Base-by-base conservation (phyloP, 2,329 filamentous ascomycete genomes). In the Metarhizium guizhouense region DNA sequence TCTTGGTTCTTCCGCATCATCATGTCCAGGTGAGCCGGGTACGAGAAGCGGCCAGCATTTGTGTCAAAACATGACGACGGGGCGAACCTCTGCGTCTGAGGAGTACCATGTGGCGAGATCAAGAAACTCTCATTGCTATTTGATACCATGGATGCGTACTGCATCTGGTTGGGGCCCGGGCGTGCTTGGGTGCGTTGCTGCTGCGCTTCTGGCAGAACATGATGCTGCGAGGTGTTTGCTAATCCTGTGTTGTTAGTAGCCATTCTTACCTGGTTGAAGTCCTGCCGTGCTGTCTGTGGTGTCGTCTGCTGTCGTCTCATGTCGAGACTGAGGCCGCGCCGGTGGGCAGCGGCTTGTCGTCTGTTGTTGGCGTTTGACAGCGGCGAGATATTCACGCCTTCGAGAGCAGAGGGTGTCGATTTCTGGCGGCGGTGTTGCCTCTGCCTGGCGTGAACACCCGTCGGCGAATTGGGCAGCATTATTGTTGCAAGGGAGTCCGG, bases 241-340 rank as follows among this genome's bases (percentile, higher is more conserved):
- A 77, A 73, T 80, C 76, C 76, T 77, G 74, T 70, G 69, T 76
- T 71, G 74, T 79, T 82, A 75, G 76, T 79, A 71, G 67, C 64
- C 62, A 72, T 77, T 75, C 76, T 78, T 78, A 80, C 75, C 75
- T 69, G 67, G 54, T 64, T 63, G 53, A 65, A 63, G 60, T 70
- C 68, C 66, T 65, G 68, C 65, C 63, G 57, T 61, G 61, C 53
- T 60, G 65, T 61, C 53, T 61, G 60, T 53, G 64, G 58, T 54
- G 62, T 58, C 58, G 62, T 59, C 49, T 79, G 78, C 72, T 81
- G 80, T 73, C 79, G 78, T 74, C 83, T 77, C 62, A 83, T 87
- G 74, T 95, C 90, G 65, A 95, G 79, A 75, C 88, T 94, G 75
- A 92, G 84, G 67, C 91, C 92, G 71, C 90, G 82, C 73, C 90